Conservation (phyloP, 495 filamentous ascomycete species). For the Astrocystis sublimbata region DNA sequence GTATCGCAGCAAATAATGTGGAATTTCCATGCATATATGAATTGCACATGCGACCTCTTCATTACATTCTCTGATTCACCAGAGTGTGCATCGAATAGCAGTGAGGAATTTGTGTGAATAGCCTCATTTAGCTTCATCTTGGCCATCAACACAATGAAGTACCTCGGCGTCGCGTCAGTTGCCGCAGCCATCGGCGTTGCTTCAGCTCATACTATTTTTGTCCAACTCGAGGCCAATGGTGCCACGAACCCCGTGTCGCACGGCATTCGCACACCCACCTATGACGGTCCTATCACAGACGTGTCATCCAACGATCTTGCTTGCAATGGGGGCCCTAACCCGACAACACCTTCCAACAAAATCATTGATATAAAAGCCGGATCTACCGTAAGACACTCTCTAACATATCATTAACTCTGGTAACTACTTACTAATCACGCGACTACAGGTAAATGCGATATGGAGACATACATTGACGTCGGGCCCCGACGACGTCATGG, state of each 20-base stretch:
- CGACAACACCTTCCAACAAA: constrained; percentile 42
- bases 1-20: background rate
- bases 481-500: constrained; percentile 48
- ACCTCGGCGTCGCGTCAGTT: constrained; percentile 18
- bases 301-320: constrained; percentile 52
- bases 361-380: constrained; percentile 54
- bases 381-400: constrained; percentile 37
- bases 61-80: background rate
- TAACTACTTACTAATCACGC: background rate
- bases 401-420: background rate
- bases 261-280: constrained; percentile 45
- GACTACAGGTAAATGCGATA: constrained; percentile 37
- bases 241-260: constrained; percentile 37
- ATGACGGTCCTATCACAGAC: constrained; percentile 56
- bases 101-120: background rate
- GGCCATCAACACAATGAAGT: constrained; percentile 16
- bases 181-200: constrained; percentile 35
- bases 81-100: background rate
- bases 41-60: background rate
- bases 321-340: constrained; percentile 59
- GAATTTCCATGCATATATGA: constrained; percentile 8
- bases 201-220: constrained; percentile 58
- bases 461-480: constrained; percentile 51
- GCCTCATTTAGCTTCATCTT: background rate
- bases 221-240: constrained; percentile 46